Conservation (phyloP, 192 early-diverging fungal species). For the Entomortierella lignicola region DNA sequence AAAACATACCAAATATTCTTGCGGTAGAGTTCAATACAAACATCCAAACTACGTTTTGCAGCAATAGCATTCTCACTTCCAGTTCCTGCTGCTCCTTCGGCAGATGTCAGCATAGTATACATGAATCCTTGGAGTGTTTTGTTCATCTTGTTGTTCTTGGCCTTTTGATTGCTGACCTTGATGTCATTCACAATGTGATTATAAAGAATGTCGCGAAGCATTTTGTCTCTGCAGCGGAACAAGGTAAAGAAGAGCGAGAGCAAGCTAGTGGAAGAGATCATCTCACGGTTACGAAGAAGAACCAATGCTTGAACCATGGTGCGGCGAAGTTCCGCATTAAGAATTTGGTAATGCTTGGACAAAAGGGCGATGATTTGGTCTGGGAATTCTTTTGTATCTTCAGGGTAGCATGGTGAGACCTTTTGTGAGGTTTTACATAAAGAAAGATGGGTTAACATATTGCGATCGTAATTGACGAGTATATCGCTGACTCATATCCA, state of each 20-base stretch:
- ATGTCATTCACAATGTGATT: slow-evolving; percentile 96
- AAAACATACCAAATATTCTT: slow-evolving; percentile 88
- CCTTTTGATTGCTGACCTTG: slow-evolving; percentile 90
- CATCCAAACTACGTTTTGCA: slow-evolving; percentile 96
- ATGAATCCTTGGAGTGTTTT: slow-evolving; percentile 97
- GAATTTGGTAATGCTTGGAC: slow-evolving; percentile 80
- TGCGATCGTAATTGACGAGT: neutral
- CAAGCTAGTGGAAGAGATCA: slow-evolving; percentile 66
- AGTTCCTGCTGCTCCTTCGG: slow-evolving; percentile 67
- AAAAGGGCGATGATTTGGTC: slow-evolving; percentile 87
- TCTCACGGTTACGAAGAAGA: slow-evolving; percentile 88
- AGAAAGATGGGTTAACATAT: neutral
- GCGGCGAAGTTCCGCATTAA: slow-evolving; percentile 86
- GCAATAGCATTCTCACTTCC: slow-evolving; percentile 84
- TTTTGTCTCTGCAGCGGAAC: slow-evolving; percentile 94
- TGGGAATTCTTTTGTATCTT: slow-evolving; percentile 84
- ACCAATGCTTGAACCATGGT: slow-evolving; percentile 91
- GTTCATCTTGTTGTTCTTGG: slow-evolving; percentile 98
- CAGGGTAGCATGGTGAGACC: slow-evolving; percentile 88
- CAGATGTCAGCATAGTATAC: slow-evolving; percentile 93
- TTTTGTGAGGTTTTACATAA: slow-evolving; percentile 10
- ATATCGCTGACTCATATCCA: neutral
- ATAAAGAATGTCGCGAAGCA: slow-evolving; percentile 89
- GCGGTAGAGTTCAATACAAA: slow-evolving; percentile 97
- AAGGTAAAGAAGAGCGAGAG: slow-evolving; percentile 97